These are phyloP conservation scores for Fusarium sp. DNA, from an alignment of 2,329 filamentous ascomycete species.

Conservation along the genomic window DNA sequence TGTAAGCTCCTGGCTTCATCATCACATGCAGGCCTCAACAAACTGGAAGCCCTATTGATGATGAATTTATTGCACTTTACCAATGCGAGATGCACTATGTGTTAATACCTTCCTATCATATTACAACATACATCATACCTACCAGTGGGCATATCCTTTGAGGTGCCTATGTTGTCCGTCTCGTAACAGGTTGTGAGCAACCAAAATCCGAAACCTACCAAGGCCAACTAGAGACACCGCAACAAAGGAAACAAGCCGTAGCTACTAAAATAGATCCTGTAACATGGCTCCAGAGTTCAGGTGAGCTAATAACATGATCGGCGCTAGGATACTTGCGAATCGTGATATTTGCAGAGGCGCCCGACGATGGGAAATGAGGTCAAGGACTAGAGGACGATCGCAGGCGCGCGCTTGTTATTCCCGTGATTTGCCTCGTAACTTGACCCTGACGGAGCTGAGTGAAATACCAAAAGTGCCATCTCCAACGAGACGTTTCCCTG, in stretches of 20 bases:
- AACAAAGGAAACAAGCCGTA: not conserved
- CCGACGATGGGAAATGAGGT: conserved; percentile 11
- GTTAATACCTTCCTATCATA: not conserved
- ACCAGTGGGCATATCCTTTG: not conserved
- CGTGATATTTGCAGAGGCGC: not conserved
- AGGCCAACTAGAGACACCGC: not conserved
- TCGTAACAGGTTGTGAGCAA: not conserved
- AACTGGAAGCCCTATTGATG: not conserved
- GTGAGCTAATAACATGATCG: conserved; percentile 12
- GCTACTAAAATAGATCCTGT: not conserved
- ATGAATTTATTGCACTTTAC: not conserved
- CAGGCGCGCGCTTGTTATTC: conserved; percentile 14
- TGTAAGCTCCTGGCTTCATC: not conserved
- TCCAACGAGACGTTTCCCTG: not conserved
- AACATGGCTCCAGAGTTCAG: conserved; percentile 3
- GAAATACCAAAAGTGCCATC: not conserved
- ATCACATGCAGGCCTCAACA: not conserved
- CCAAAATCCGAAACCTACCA: not conserved
- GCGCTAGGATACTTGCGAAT: conserved; percentile 11
- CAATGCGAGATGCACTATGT: no score
- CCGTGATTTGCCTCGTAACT: not conserved
- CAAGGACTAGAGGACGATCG: not conserved
- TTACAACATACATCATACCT: not conserved
- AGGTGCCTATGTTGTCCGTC: not conserved
- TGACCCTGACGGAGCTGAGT: not conserved